Evolutionary conservation across 495 filamentous ascomycete species (phyloP), one percentile per base, ranked within the genome.

Genomic region (Pseudevernia furfuracea): DNA sequence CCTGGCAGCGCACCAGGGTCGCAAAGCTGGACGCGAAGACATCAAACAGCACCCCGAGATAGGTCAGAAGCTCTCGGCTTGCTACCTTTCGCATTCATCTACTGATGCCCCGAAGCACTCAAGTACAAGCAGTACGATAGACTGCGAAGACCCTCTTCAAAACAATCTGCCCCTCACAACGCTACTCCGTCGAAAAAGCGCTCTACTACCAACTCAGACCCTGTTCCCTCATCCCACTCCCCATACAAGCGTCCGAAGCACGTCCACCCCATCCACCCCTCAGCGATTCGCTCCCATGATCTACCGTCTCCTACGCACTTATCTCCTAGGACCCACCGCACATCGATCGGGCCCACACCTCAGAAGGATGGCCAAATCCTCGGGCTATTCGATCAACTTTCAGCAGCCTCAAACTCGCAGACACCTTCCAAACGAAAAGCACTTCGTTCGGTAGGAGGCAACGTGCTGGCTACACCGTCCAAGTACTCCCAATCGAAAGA

Each of bases 61-160:
- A 69, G 89, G 91, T 96, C 81, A 39, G 76, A 53, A 17, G 28
- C n/a, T 34, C 65, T 53, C 30, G 32, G 36, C 37, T 21, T 56
- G 39, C 37, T 63, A 32, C 48, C 30, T 57, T 19, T 25, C 36
- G 63, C 62, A 68, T 21, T 41, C n/a, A 21, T 41, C 25, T 37
- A 67, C 52, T 28, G 52, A 57, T 12, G 39, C 34, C 11, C 11
- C 32, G 67, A 66, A 95, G 91, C 90, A 46, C 78, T 82, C 3
- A 96, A 97, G 77, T 97, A 98, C 76, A 96, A 92, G 70, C 85
- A 90, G 66, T 98, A 97, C 78, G 85, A 84, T 66, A 87, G 84
- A 62, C 69, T 91, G 28, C 85, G 90, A 61, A 82, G 86, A 58
- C 77, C 85, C 58, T 72, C 83, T 57, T 72, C 83, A 32, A 77